Conservation (phyloP, 2,329 filamentous ascomycete genomes). For the Clonostachys solani region DNA sequence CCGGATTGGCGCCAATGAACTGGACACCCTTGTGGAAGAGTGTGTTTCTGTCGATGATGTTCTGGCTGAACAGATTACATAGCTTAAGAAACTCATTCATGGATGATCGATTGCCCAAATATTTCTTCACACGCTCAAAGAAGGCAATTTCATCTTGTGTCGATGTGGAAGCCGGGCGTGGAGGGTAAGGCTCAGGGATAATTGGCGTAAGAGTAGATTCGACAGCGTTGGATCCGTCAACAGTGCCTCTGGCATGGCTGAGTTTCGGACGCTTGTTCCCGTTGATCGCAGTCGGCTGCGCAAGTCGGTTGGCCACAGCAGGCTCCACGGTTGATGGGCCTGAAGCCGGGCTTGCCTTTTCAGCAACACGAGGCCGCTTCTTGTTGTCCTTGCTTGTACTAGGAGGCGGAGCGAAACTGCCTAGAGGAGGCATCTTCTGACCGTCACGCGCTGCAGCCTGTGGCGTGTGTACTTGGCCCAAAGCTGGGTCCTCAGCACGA, state of each 20-base stretch:
- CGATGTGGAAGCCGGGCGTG: slow-evolving; percentile 67
- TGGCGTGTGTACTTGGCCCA: slow-evolving; percentile 30
- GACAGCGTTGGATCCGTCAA: slow-evolving; percentile 54
- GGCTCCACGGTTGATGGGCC: slow-evolving; percentile 38
- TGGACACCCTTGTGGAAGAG: slow-evolving; percentile 77
- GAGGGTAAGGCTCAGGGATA: slow-evolving; percentile 81
- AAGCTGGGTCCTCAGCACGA: slow-evolving; percentile 55
- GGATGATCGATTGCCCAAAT: slow-evolving; percentile 83
- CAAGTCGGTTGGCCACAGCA: slow-evolving; percentile 26
- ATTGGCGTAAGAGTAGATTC: slow-evolving; percentile 87
- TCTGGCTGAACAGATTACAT: slow-evolving; percentile 91
- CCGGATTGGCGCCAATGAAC: slow-evolving; percentile 84
- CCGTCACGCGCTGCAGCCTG: slow-evolving; percentile 51
- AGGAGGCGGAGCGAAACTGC: slow-evolving; percentile 81
- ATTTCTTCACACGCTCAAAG: slow-evolving; percentile 96
- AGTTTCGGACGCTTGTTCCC: slow-evolving; percentile 68
- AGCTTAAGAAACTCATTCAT: slow-evolving; percentile 97
- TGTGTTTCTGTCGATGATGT: slow-evolving; percentile 81
- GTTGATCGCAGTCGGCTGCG: slow-evolving; percentile 23
- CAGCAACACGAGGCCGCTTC: slow-evolving; percentile 67
- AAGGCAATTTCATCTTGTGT: slow-evolving; percentile 84
- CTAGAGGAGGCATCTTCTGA: slow-evolving; percentile 86
- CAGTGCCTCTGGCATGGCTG: slow-evolving; percentile 59
- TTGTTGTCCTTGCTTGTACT: slow-evolving; percentile 88
- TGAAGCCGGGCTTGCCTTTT: slow-evolving; percentile 47